A percentile compares a stretch with the other conserved stretches of the same genome.
Evolutionary conservation across 345 rosid genomes (phyloP).

Genomic region (Populus pruinosa): DNA sequence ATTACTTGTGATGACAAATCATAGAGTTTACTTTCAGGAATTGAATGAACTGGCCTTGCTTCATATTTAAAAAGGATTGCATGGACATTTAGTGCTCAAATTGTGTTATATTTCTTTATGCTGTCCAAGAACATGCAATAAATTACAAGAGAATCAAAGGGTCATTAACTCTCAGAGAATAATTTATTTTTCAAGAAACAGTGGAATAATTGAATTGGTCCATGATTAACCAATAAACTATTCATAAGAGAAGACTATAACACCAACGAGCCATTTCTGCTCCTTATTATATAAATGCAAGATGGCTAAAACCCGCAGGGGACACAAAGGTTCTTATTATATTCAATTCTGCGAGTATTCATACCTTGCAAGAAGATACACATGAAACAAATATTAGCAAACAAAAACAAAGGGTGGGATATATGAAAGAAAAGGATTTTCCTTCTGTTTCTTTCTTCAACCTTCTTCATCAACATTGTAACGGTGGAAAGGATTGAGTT

Average conservation of each 20-base stretch:
- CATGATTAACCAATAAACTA: not conserved
- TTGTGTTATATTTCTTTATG: not conserved
- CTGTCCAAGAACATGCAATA: not conserved
- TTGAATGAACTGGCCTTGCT: not conserved
- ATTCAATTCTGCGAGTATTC: not conserved
- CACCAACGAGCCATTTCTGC: not conserved
- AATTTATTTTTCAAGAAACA: not conserved
- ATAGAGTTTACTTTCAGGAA: not conserved
- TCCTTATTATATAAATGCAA: not conserved
- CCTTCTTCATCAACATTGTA: not conserved
- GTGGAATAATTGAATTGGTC: not conserved
- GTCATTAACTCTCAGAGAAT: not conserved
- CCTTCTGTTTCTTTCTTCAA: not conserved
- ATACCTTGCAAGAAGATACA: not conserved
- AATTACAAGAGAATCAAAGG: not conserved
- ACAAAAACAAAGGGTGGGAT: not conserved
- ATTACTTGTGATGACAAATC: not conserved
- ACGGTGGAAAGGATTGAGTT: constrained; percentile 5
- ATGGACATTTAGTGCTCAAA: not conserved
- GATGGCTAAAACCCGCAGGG: not conserved
- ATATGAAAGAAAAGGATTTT: constrained; percentile 1
- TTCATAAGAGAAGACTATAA: not conserved
- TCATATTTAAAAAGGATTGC: not conserved
- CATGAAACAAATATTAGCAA: not conserved
- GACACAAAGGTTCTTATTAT: not conserved